A percentile compares a stretch with the other conserved stretches of the same genome.
phyloP scores from a whole-genome alignment of 495 filamentous ascomycete species.

The Parachaetomium inaequale region DNA sequence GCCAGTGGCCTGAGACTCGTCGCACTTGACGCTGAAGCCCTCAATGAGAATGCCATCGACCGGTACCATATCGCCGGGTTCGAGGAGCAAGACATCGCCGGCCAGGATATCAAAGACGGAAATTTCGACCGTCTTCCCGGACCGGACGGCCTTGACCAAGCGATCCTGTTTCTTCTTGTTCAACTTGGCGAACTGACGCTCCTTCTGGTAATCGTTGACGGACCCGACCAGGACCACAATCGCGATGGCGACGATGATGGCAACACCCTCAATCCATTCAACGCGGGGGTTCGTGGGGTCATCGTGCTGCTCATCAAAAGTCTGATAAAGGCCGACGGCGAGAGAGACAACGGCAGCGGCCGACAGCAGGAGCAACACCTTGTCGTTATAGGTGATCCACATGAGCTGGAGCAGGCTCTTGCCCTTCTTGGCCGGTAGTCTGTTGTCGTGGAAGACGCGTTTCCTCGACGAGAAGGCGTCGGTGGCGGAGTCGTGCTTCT shows the following conservation, averaged over 20 bases:
- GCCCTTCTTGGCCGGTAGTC: conserved; percentile 68
- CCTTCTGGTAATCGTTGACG: conserved; percentile 75
- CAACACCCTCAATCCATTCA: conserved; percentile 79
- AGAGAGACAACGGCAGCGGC: conserved; percentile 70
- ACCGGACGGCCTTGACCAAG: conserved; percentile 70
- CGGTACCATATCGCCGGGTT: conserved; percentile 71
- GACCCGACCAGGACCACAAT: conserved; percentile 74
- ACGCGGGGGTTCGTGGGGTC: conserved; percentile 46
- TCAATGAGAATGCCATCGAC: conserved; percentile 71
- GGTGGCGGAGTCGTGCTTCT: conserved; percentile 22
- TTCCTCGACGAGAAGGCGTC: conserved; percentile 60
- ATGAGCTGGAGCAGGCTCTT: conserved; percentile 69
- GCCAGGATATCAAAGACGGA: conserved; percentile 70
- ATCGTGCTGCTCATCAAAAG: conserved; percentile 43
- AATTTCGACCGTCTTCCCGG: conserved; percentile 67
- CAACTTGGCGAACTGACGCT: conserved; percentile 72
- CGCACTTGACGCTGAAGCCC: conserved; percentile 72
- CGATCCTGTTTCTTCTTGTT: conserved; percentile 81
- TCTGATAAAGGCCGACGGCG: conserved; percentile 69
- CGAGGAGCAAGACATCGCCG: conserved; percentile 69
- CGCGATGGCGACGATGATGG: conserved; percentile 70
- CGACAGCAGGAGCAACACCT: conserved; percentile 72
- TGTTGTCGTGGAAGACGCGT: conserved; percentile 67
- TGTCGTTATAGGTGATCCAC: conserved; percentile 86
- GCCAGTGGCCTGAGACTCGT: conserved; percentile 80